Base-by-base conservation (phyloP, 2,329 filamentous ascomycete genomes). In the Pseudogymnoascus sp. region DNA sequence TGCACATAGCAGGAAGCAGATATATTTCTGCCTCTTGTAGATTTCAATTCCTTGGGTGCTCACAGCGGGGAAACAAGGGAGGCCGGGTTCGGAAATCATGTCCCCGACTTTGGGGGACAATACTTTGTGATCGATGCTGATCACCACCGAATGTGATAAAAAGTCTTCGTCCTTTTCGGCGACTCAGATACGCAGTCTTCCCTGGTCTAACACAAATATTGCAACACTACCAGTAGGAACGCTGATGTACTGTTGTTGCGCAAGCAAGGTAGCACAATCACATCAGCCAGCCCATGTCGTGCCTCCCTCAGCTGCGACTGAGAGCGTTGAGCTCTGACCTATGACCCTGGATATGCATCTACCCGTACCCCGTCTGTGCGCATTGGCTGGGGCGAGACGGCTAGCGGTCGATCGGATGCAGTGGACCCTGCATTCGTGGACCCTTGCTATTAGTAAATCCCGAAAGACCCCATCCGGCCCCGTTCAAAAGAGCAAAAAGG, bases 321-420 rank as follows among this genome's bases (percentile, higher is more conserved):
- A 52, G 45, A 30, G 45, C 30, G 45, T 52, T 18, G 45, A 30
- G 23, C 8, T 52, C n/a, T 52, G 2, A 52, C 26, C 45, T 52
- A 33, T 30, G 45, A 13, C 45, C 45, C 45, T 52, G 45, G 45
- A 52, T 52, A n/a, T 52, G 45, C 45, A 26, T 3, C 45, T 52
- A 52, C 45, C 45, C 45, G 45, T 52, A 18, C 45, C 45, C 45
- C 45, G 15, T 52, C 45, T 52, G 45, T 52, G 45, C 45, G 26
- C 26, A 30, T 52, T 30, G 9, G 26, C 45, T 30, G 2, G 33
- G 33, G 7, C 3, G 45, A 15, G 10, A 7, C 5, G 45, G 5
- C n/a, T 52, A 52, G 45, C 9, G 26, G 26, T 52, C 15, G 45
- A 52, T 52, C 45, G 9, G 26, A 33, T 30, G 26, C 26, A 2